A percentile compares a stretch with the other conserved stretches of the same genome.
phyloP scores from a whole-genome alignment of 2,329 filamentous ascomycete species.

The Cercospora janseana region DNA sequence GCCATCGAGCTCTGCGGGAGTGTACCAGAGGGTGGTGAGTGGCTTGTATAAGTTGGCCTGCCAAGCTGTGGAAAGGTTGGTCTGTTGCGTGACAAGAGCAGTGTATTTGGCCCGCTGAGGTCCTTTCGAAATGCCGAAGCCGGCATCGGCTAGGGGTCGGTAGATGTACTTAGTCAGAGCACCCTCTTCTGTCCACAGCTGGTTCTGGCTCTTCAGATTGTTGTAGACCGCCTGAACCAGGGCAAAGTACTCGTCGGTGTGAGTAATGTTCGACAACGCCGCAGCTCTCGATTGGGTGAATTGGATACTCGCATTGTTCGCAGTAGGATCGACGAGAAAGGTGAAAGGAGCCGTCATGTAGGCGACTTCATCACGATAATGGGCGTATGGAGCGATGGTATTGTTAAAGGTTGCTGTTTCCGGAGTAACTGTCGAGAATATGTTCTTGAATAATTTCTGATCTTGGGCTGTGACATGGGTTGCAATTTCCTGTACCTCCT shows the following conservation, averaged over 20 bases:
- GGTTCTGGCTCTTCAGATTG: background rate
- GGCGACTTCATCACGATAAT: background rate
- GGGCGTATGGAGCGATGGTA: background rate
- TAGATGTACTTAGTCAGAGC: background rate
- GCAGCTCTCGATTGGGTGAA: background rate
- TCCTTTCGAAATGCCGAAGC: background rate
- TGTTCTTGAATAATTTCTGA: background rate
- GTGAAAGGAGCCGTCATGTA: background rate
- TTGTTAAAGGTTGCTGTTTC: background rate
- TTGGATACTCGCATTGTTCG: background rate
- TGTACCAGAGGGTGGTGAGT: background rate
- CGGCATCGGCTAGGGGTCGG: background rate
- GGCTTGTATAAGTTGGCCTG: background rate
- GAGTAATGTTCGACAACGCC: background rate
- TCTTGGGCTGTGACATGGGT: background rate
- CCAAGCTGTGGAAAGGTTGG: background rate
- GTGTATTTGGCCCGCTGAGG: background rate
- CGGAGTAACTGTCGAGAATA: background rate
- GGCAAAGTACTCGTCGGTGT: background rate
- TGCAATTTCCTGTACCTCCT: background rate
- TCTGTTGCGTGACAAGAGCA: background rate
- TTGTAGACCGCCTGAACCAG: conserved; percentile 1
- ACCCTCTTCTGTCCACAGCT: background rate
- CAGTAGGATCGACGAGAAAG: background rate
- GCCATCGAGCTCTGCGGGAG: background rate